Evolutionary conservation across 2,329 filamentous ascomycete genomes (phyloP).

Genomic region (Byssoonygena ceratinophila): DNA sequence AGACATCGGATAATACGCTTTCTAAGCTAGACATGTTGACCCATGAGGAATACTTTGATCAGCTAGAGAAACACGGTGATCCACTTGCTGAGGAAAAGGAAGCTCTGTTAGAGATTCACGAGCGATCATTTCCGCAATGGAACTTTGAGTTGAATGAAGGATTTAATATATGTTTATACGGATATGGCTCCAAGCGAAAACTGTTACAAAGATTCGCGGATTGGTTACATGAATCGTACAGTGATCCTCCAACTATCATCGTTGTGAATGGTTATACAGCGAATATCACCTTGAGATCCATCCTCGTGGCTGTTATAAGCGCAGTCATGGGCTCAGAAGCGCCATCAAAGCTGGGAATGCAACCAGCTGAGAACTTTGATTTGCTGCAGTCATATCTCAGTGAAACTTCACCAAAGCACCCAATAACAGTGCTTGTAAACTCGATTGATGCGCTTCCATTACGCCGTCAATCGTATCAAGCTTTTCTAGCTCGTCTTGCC

Average conservation of each 20-base stretch:
- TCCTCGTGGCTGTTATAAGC: slow-evolving; percentile 51
- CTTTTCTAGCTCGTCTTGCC: slow-evolving; percentile 65
- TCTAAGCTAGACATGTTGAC: slow-evolving; percentile 64
- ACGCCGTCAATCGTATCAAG: slow-evolving; percentile 58
- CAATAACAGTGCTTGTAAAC: slow-evolving; percentile 64
- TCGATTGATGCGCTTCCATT: slow-evolving; percentile 74
- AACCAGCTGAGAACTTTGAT: slow-evolving; percentile 58
- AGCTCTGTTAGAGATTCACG: slow-evolving; percentile 64
- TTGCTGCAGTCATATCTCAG: slow-evolving; percentile 54
- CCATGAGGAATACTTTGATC: slow-evolving; percentile 81
- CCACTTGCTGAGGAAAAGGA: slow-evolving; percentile 59
- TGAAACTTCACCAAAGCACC: slow-evolving; percentile 30
- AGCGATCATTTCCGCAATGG: slow-evolving; percentile 82
- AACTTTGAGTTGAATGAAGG: slow-evolving; percentile 74
- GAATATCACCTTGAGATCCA: slow-evolving; percentile 36
- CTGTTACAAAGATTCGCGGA: slow-evolving; percentile 67
- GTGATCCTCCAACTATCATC: slow-evolving; percentile 49
- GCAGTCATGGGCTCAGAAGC: slow-evolving; percentile 43
- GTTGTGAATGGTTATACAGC: slow-evolving; percentile 72
- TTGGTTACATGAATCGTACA: slow-evolving; percentile 47
- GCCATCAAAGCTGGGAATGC: slow-evolving; percentile 48
- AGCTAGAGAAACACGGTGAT: slow-evolving; percentile 54
- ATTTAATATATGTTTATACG: slow-evolving; percentile 85
- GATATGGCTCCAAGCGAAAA: slow-evolving; percentile 76
- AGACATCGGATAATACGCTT: slow-evolving; percentile 80